Conservation (phyloP, 345 rosid species). For the Mercurialis annua region DNA sequence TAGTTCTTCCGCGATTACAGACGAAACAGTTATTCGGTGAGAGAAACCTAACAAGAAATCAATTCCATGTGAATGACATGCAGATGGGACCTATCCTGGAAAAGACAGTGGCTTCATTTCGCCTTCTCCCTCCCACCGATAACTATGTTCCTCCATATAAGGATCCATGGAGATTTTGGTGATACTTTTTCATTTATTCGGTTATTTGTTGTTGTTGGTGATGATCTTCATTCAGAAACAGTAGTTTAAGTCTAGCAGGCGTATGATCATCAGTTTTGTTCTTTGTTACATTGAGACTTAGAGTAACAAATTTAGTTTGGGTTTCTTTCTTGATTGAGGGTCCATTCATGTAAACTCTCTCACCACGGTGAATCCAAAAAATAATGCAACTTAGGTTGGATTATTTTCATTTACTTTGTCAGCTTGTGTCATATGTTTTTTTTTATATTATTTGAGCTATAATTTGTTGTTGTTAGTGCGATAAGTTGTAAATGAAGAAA, state of each 20-base stretch:
- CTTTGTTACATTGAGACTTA: background rate
- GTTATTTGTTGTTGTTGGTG: background rate
- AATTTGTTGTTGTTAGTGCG: too few species aligned
- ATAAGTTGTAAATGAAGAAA: too few species aligned
- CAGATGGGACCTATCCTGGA: slow-evolving; percentile 89
- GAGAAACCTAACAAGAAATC: slow-evolving; percentile 14
- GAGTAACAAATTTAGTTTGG: background rate
- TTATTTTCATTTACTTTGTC: too few species aligned
- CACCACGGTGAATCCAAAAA: background rate
- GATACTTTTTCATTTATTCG: slow-evolving; percentile 18
- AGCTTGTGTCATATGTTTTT: too few species aligned
- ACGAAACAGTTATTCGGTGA: background rate
- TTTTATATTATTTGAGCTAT: too few species aligned
- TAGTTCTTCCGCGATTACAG: background rate
- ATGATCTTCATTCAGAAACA: background rate
- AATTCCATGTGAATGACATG: slow-evolving; percentile 14
- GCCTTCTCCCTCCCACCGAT: slow-evolving; percentile 71
- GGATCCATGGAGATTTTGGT: slow-evolving; percentile 99
- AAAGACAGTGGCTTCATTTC: slow-evolving; percentile 65
- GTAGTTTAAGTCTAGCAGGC: background rate
- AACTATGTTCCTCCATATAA: slow-evolving; percentile 88
- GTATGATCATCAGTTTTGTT: background rate
- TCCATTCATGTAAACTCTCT: background rate
- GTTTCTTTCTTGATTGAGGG: background rate
- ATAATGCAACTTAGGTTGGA: background rate